Evolutionary conservation across 768 basidiomycete genomes (phyloP).

Genomic region (Rhizopogon roseolus): DNA sequence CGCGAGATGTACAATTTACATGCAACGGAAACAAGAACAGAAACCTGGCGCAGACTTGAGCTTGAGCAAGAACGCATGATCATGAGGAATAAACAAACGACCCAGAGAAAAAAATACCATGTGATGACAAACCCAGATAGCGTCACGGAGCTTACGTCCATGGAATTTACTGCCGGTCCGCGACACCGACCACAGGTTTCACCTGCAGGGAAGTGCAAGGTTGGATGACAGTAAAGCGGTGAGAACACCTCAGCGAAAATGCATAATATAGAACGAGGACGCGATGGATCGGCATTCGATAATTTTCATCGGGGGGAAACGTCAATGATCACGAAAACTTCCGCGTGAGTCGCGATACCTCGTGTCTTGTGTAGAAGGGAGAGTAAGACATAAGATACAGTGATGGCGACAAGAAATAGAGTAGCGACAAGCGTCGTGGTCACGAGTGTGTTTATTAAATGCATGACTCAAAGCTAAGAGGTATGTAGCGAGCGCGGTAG

Average conservation of each 20-base stretch:
- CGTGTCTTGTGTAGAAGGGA: neutral
- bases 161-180: neutral
- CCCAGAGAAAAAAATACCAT: too few species aligned
- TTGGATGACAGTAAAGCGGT: neutral
- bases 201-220: neutral
- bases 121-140: too few species aligned
- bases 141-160: neutral
- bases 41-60: too few species aligned
- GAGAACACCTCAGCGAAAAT: neutral
- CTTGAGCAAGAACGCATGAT: too few species aligned
- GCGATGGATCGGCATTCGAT: neutral
- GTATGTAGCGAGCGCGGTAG: too few species aligned
- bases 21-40: too few species aligned
- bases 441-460: too few species aligned
- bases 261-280: neutral
- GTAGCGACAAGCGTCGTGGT: neutral
- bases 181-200: neutral
- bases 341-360: too few species aligned
- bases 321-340: neutral
- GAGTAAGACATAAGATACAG: neutral
- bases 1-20: too few species aligned
- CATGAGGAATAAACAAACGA: too few species aligned
- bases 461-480: too few species aligned
- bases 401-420: neutral
- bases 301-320: neutral